Conservation (phyloP, 2,329 filamentous ascomycete genomes). For the Neofusicoccum cordaticola region DNA sequence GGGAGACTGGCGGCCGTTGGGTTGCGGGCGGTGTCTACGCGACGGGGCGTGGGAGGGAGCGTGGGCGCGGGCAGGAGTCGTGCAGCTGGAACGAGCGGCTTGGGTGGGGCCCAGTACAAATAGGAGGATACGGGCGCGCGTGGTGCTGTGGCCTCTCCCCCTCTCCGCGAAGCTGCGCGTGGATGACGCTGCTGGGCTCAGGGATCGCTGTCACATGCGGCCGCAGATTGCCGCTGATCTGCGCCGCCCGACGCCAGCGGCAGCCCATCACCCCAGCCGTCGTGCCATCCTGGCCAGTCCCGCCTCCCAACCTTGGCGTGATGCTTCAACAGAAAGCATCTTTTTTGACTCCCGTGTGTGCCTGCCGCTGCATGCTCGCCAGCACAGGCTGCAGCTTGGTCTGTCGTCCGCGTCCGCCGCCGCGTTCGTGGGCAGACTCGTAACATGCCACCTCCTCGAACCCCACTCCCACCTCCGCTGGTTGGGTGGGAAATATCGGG, state of each 20-base stretch:
- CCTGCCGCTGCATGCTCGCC: neutral
- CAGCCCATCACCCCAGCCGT: slow-evolving; percentile 1
- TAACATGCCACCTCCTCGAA: neutral
- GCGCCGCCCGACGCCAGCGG: neutral
- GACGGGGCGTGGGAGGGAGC: neutral
- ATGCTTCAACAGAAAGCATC: neutral
- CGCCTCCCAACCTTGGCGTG: neutral
- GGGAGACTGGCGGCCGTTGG: neutral
- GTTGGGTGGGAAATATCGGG: neutral
- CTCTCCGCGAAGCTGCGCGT: neutral
- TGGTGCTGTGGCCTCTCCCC: slow-evolving; percentile 6
- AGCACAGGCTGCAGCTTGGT: neutral
- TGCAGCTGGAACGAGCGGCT: neutral
- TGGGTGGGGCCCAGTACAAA: slow-evolving; percentile 1
- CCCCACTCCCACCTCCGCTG: neutral
- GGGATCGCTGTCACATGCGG: slow-evolving; percentile 4
- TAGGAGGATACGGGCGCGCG: slow-evolving; percentile 9
- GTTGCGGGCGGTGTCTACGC: neutral
- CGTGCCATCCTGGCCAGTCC: neutral
- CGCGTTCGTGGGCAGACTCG: neutral
- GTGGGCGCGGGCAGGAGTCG: neutral
- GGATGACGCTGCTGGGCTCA: neutral
- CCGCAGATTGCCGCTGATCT: neutral
- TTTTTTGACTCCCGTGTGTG: no score
- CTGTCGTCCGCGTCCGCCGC: neutral